Base-by-base conservation (phyloP, 1,284 basidiomycete species). In the Rugosomyces carneus region DNA sequence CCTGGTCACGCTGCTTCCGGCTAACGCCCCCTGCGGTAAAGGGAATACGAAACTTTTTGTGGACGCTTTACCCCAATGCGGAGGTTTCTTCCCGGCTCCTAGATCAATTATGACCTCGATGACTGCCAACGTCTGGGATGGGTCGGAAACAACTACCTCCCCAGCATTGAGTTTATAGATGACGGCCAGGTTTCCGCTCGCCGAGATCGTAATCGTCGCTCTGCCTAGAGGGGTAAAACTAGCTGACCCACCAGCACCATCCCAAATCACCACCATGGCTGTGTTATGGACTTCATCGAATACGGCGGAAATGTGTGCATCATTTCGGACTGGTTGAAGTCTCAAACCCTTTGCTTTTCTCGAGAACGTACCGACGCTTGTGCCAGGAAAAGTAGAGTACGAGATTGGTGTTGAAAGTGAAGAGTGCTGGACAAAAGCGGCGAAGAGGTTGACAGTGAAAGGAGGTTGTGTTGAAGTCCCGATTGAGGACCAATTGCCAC, bases 401-500 rank as follows among this genome's bases (percentile, higher is more conserved):
- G 73, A 63, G 19, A 74, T 57, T 1, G 76, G 64, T 0, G 58
- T 49, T 15, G 48, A 46, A 9, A 63, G 51, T 27, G 62, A 48
- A 9, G 47, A 52, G 56, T 81, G 80, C 24, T 72, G 57, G 27
- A 82, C 60, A 70, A 72, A 81, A 1, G 81, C 81, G 0, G 76
- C 62, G 63, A 84, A 86, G 19, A 85, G 63, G 55, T 78, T 68
- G 32, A 78, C 73, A 1, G 71, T 76, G 26, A 63, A 58, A 2
- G 72, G 65, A 18, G 77, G 75, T 47, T 73, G 69, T 0, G 63
- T 67, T 2, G 80, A 81, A 5, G 73, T 81, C n/a, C 81, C 81
- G 49, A 84, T 78, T 3, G 62, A 58, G 8, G 71, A 66, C 82
- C 83, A 85, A 52, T 76, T 67, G 2, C 81, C 81, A 0, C 70